phyloP scores from a whole-genome alignment of 441 rosid genomes.

The Syzygium malaccense region DNA sequence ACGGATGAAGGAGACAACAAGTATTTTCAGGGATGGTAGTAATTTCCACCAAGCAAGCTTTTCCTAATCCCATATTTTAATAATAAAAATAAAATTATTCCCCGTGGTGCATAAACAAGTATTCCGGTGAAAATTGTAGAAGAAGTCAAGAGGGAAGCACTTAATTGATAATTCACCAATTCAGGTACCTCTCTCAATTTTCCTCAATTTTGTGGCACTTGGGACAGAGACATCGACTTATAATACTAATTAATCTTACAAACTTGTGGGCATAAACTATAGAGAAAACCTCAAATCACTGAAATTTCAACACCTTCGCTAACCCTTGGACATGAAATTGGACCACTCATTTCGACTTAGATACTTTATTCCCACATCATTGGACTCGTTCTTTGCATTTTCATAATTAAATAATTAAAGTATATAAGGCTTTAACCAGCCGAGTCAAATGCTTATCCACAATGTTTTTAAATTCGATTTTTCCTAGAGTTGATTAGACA shows the following conservation, averaged over 20 bases:
- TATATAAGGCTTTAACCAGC: background rate
- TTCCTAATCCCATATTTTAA: background rate
- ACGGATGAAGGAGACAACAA: background rate
- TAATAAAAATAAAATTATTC: background rate
- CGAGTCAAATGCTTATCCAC: background rate
- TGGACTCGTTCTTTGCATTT: background rate
- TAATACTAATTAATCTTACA: background rate
- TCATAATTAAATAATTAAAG: background rate
- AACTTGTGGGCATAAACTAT: background rate
- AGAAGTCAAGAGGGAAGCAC: background rate
- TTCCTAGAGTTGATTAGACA: background rate
- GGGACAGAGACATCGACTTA: background rate
- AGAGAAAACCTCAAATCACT: background rate
- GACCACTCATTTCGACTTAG: background rate
- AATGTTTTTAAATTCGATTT: background rate
- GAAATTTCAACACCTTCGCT: background rate
- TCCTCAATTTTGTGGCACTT: background rate
- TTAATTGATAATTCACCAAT: background rate
- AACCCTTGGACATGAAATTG: background rate
- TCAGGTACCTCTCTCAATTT: background rate
- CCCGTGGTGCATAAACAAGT: background rate
- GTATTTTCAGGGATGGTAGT: background rate
- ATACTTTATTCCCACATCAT: background rate
- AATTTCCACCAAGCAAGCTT: background rate
- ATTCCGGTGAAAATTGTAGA: background rate